Evolutionary conservation across 1,139 yeast genomes (phyloP).

Genomic region (Nadsonia commutata): DNA sequence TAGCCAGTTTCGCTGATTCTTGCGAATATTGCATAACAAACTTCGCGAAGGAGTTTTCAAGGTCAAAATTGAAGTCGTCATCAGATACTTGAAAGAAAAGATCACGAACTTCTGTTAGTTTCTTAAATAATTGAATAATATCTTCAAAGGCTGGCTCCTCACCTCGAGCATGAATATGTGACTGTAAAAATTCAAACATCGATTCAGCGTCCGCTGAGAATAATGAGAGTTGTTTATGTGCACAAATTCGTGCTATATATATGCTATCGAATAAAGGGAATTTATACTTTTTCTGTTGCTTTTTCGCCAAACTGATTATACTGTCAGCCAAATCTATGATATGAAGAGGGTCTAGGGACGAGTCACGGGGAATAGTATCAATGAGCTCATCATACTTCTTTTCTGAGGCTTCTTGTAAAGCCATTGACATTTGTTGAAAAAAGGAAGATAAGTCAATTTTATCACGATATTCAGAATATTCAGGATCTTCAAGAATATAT

Average conservation of each 20-base stretch:
- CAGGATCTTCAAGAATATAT: conserved; percentile 26
- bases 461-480: conserved; percentile 1
- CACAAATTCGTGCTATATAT: conserved; percentile 40
- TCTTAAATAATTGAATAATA: conserved; percentile 44
- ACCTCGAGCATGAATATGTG: conserved; percentile 25
- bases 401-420: conserved; percentile 33
- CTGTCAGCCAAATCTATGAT: conserved; percentile 45
- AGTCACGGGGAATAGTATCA: conserved; percentile 50
- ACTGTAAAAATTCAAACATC: conserved; percentile 41
- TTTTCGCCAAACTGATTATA: conserved; percentile 36
- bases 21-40: conserved; percentile 43
- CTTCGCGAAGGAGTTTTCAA: conserved; percentile 47
- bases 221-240: conserved; percentile 41
- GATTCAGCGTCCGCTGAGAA: conserved; percentile 51
- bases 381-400: conserved; percentile 43
- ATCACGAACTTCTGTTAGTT: conserved; percentile 40
- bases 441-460: conserved; percentile 1
- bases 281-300: conserved; percentile 46
- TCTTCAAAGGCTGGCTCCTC: conserved; percentile 39
- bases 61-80: conserved; percentile 34
- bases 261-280: conserved; percentile 47
- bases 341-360: conserved; percentile 40
- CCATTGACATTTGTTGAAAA: not conserved
- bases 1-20: conserved; percentile 36
- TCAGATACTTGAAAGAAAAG: conserved; percentile 37